Evolutionary conservation across 305 asterid genomes (phyloP), one percentile per base, ranked within the genome.

Genomic region (Fraxinus sp.): DNA sequence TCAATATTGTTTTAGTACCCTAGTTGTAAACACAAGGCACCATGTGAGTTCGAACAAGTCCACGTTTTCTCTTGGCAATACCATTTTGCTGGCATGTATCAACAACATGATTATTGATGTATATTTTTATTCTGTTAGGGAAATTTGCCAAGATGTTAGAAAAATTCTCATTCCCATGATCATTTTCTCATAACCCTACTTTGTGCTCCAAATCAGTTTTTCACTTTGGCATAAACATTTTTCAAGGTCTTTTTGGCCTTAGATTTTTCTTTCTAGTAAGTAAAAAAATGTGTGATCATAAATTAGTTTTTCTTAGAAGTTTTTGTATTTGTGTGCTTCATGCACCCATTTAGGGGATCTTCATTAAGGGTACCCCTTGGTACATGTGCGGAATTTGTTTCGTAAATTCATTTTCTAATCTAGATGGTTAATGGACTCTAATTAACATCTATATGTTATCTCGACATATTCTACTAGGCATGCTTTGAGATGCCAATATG

Each of bases 301-400:
- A 62, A 64, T 64, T 64, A 24, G 33, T 57, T 64, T 64, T 64
- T 28, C 9, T 70, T 70, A 1, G n/a, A 52, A 16, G 24, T 52
- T 52, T n/a, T 52, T 16, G 62, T 52, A 52, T 2, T n/a, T n/a
- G 2, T 52, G 64, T 55, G 64, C 24, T 64, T 71, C 76, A 71
- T 71, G 76, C 39, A 13, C 43, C 76, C 39, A 14, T 71, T 10
- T 30, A 71, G 76, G 76, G 76, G 76, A 71, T 71, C 43, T 71
- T 11, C 22, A 71, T 16, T 1, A 18, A 32, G 41, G 37, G 71
- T 62, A 62, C 26, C 75, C 37, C 39, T 68, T 71, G 13, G 11
- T 32, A 32, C 24, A 5, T 71, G 76, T 71, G 74, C 20, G 20
- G 41, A 43, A 71, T 71, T 71, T 32, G 43, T 71, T 32, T 22